These are phyloP conservation scores for Psilocybe mexicana DNA, from an alignment of 1,284 basidiomycete species.

Conservation along the genomic window DNA sequence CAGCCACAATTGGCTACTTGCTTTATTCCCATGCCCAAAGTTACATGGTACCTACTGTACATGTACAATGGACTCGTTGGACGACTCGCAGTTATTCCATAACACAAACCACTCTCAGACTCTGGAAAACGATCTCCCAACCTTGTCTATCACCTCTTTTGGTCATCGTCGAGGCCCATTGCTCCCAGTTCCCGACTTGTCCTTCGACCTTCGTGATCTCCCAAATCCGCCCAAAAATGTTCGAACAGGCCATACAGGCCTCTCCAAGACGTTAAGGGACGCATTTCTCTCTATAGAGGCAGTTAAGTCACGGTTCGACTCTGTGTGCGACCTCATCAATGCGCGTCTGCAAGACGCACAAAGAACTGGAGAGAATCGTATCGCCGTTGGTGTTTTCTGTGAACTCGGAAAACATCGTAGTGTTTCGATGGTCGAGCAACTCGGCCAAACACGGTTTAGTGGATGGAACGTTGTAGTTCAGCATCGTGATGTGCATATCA, in stretches of 20 bases:
- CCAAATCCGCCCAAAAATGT: conserved; percentile 27
- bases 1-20: not conserved
- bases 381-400: conserved; percentile 24
- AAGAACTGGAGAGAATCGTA: conserved; percentile 8
- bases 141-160: conserved; percentile 22
- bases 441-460: conserved; percentile 17
- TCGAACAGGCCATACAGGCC: conserved; percentile 22
- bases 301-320: conserved; percentile 18
- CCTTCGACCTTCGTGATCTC: conserved; percentile 24
- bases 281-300: conserved; percentile 20
- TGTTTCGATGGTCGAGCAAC: conserved; percentile 25
- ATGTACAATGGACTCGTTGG: not conserved
- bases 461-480: conserved; percentile 23
- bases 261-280: conserved; percentile 23
- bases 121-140: conserved; percentile 17
- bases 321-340: conserved; percentile 15
- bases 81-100: conserved; percentile 7
- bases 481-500: conserved; percentile 23
- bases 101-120: conserved; percentile 14
- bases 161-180: conserved; percentile 24
- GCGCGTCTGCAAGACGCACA: conserved; percentile 11
- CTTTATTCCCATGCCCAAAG: not conserved
- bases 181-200: conserved; percentile 20
- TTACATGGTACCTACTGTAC: too few relatives aligned
- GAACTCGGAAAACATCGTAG: conserved; percentile 27